Conservation (phyloP, 768 basidiomycete genomes). For the Lentinus brumalis region DNA sequence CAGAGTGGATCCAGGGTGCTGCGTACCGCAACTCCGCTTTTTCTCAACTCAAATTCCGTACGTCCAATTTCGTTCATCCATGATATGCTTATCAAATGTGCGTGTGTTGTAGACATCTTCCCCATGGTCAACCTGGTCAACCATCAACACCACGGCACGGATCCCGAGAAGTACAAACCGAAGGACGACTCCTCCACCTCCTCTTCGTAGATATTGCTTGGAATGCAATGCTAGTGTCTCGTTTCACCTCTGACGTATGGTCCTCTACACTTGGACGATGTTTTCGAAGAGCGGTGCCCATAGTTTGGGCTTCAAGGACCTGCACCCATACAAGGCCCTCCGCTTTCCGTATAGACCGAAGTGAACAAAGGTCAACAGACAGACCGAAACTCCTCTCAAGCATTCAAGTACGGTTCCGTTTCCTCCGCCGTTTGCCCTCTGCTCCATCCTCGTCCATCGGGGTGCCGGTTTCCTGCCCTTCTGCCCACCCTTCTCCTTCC, state of each 20-base stretch:
- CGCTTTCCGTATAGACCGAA: no score
- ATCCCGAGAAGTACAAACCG: constrained; percentile 72
- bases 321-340: no score
- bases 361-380: no score
- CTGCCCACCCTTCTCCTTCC: constrained; percentile 30
- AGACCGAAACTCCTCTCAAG: no score
- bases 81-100: background rate
- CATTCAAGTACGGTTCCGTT: constrained; percentile 20
- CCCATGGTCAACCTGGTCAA: constrained; percentile 95
- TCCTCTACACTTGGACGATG: background rate
- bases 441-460: constrained; percentile 17
- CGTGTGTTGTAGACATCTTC: constrained; percentile 53
- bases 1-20: constrained; percentile 81
- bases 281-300: background rate
- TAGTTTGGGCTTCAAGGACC: no score
- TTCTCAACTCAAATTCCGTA: constrained; percentile 92
- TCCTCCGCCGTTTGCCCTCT: constrained; percentile 21
- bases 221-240: background rate
- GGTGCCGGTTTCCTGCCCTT: constrained; percentile 12
- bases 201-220: constrained; percentile 12
- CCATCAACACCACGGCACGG: constrained; percentile 84
- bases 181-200: constrained; percentile 27
- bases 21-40: constrained; percentile 88
- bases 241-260: background rate
- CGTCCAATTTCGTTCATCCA: constrained; percentile 25